Evolutionary conservation across 805 yeast genomes (phyloP), one percentile per base, ranked within the genome.

Genomic region (Wickerhamiella brachini): DNA sequence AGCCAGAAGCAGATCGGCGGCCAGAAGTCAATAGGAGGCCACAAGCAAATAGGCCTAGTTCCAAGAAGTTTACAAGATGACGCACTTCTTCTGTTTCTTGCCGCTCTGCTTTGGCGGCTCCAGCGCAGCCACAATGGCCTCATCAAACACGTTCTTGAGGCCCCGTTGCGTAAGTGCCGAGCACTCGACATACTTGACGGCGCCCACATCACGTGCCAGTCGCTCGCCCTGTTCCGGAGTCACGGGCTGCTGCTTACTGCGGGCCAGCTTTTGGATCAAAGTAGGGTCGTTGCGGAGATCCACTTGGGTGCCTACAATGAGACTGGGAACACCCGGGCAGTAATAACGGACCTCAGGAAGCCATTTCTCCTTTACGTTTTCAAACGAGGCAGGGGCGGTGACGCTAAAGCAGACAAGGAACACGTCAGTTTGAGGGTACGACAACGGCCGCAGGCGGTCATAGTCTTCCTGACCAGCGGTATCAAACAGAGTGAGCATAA

Each of bases 391-490:
- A 34, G 97, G 98, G 13, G 95, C 88, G 59, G 94, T 89, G 54
- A 93, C 96, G 38, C 95, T 83, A 71, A 93, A 90, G 71, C 98
- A 93, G 53, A 90, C 95, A 60, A 90, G 74, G 65, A 90, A 90
- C 45, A 90, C 96, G 68, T 90, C 98, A 5, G 98, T 93, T 50
- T 95, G 93, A 17, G 98, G 97, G 69, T 90, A 90, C 52, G 95
- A 83, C 61, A 93, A 77, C 8, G 98, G 98, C 71, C 98, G 85
- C 65, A 90, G 74, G 66, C 98, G 80, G 72, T 90, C 98, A 69
- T 93, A 90, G 74, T 90, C 98, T 77, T 90, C 98, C 74, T 90
- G 98, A 49, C 98, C 98, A 26, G 98, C 98, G 37, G 98, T 90
- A 73, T 90, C 98, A 65, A 93, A 90, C 55, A 90, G 74, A n/a